These are phyloP conservation scores for Saccharomycopsis malanga DNA, from an alignment of 805 yeast species.

Conservation along the genomic window DNA sequence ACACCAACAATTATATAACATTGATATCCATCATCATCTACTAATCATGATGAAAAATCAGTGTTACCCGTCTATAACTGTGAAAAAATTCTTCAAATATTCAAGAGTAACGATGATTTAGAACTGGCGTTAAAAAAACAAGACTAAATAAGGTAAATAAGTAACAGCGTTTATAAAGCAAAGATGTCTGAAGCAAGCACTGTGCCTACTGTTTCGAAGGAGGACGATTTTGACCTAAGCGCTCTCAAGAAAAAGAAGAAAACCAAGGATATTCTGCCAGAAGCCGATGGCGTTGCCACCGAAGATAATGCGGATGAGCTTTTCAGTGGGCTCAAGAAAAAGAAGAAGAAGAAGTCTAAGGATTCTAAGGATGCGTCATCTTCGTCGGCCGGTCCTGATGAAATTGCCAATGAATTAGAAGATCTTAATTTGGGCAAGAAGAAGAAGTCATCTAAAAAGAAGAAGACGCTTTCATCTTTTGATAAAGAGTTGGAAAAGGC, in stretches of 20 bases:
- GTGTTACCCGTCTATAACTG: no score
- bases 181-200: no score
- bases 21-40: no score
- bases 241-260: conserved; percentile 14
- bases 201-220: conserved; percentile 3
- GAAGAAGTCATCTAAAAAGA: conserved; percentile 59
- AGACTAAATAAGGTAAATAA: no score
- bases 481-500: conserved; percentile 87
- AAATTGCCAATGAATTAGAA: conserved; percentile 28
- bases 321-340: conserved; percentile 76
- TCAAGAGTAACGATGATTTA: no score
- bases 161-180: no score
- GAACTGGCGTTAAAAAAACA: no score
- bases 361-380: conserved; percentile 27
- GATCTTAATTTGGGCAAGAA: conserved; percentile 25
- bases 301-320: conserved; percentile 49
- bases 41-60: no score
- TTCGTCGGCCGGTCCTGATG: conserved; percentile 28
- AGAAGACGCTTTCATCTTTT: conserved; percentile 60
- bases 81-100: no score
- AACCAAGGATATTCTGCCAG: conserved; percentile 2
- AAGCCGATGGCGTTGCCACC: conserved; percentile 32
- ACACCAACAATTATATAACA: no score
- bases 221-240: conserved; percentile 6
- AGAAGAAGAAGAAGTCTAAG: conserved; percentile 60